phyloP scores from a whole-genome alignment of 2,329 filamentous ascomycete species.

The Hypomyces rosellus region DNA sequence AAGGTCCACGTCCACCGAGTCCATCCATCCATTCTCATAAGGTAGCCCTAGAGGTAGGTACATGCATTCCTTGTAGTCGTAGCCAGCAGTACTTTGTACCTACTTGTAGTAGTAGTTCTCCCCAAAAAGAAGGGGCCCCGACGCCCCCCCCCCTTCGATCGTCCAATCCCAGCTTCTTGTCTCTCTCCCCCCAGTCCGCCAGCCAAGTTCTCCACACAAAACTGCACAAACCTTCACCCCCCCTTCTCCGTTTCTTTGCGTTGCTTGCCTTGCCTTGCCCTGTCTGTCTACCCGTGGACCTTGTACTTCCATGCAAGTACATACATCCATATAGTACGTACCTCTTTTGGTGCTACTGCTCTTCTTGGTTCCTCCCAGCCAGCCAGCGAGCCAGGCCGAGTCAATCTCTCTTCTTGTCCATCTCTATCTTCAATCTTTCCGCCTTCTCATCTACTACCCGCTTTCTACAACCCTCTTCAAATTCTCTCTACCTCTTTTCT shows the following conservation, averaged over 20 bases:
- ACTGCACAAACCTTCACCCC: conserved; percentile 9
- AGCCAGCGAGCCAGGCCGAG: neutral
- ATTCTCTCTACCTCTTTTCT: conserved; percentile 8
- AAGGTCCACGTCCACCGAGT: no score
- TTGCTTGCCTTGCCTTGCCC: no score
- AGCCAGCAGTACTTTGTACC: neutral
- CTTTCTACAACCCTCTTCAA: neutral
- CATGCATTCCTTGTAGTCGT: no score
- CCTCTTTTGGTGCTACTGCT: neutral
- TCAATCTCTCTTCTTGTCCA: neutral
- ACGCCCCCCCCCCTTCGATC: conserved; percentile 9
- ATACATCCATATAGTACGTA: no score
- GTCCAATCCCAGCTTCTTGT: conserved; percentile 8
- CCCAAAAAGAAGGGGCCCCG: conserved; percentile 1
- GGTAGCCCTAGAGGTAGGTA: no score
- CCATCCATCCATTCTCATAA: no score
- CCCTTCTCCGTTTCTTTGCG: conserved; percentile 4
- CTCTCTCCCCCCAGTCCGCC: neutral
- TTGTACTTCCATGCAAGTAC: no score
- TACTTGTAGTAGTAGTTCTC: no score
- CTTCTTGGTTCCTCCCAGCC: neutral
- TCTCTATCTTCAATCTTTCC: neutral
- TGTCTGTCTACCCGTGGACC: no score
- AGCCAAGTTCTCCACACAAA: conserved; percentile 9
- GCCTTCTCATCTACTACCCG: neutral